These are phyloP conservation scores for Diplotaxis tenuifolia DNA, from an alignment of 345 rosid genomes.

Conservation along the genomic window DNA sequence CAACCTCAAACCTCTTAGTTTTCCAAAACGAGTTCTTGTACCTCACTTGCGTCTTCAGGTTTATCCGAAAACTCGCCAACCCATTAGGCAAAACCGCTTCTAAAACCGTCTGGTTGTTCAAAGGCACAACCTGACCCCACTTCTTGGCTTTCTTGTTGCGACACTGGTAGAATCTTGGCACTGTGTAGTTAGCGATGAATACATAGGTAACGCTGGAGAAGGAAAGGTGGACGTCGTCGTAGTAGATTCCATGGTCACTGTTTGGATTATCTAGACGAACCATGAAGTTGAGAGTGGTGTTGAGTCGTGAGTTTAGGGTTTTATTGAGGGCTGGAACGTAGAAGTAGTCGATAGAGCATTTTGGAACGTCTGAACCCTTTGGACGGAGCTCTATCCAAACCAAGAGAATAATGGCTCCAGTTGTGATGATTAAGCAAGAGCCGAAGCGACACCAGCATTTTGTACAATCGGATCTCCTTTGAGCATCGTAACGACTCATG, in stretches of 20 bases:
- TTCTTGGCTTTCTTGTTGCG: conserved; percentile 44
- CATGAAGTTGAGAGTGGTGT: conserved; percentile 48
- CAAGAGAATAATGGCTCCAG: neutral
- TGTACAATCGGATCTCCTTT: neutral
- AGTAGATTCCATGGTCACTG: conserved; percentile 66
- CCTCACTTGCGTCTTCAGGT: conserved; percentile 61
- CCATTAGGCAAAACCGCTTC: conserved; percentile 40
- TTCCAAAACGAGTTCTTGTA: conserved; percentile 60
- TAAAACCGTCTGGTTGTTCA: conserved; percentile 35
- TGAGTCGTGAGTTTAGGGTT: conserved; percentile 27
- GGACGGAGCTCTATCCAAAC: neutral
- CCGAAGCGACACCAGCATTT: neutral
- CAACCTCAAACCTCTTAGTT: conserved; percentile 51
- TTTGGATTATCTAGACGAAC: conserved; percentile 59
- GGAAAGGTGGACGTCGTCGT: conserved; percentile 54
- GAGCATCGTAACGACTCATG: neutral
- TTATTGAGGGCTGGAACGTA: conserved; percentile 61
- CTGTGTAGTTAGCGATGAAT: conserved; percentile 21
- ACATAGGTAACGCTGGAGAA: conserved; percentile 25
- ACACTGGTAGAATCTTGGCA: conserved; percentile 57
- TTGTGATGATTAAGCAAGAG: neutral
- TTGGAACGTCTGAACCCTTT: conserved; percentile 36
- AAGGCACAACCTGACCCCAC: conserved; percentile 12
- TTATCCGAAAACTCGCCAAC: conserved; percentile 51
- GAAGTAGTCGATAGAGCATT: conserved; percentile 44